Conservation (phyloP, 2,329 filamentous ascomycete species). For the Malbranchea zuffiana region DNA sequence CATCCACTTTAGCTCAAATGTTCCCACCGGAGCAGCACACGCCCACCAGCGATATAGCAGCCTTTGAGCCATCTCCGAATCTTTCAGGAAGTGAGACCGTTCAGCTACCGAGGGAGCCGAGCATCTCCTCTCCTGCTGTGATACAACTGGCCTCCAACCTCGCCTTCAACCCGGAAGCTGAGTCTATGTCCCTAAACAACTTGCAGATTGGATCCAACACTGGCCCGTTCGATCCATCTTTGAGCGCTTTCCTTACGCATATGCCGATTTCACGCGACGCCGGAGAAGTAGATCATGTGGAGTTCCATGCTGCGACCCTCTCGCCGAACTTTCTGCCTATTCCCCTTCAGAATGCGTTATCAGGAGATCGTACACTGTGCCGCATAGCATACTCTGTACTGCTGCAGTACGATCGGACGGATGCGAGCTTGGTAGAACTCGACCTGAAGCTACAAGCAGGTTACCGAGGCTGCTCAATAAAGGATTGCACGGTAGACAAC, state of each 20-base stretch:
- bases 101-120: background rate
- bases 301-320: background rate
- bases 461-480: background rate
- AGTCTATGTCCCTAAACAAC: background rate
- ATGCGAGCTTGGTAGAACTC: background rate
- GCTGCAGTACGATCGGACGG: background rate
- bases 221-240: constrained; percentile 1
- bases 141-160: background rate
- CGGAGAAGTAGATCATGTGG: background rate
- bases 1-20: background rate
- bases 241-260: background rate
- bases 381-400: background rate
- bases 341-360: background rate
- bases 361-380: background rate
- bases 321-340: background rate
- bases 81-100: constrained; percentile 1
- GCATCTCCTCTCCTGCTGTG: background rate
- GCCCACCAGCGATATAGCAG: background rate
- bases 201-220: background rate
- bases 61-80: background rate
- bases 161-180: constrained; percentile 1
- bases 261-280: background rate
- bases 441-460: constrained; percentile 3
- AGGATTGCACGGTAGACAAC: background rate
- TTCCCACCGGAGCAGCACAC: background rate